Evolutionary conservation across 176 grass and related monocot genomes (phyloP), one percentile per base, ranked within the genome.

Genomic region (Chrysopogon serrulatus): DNA sequence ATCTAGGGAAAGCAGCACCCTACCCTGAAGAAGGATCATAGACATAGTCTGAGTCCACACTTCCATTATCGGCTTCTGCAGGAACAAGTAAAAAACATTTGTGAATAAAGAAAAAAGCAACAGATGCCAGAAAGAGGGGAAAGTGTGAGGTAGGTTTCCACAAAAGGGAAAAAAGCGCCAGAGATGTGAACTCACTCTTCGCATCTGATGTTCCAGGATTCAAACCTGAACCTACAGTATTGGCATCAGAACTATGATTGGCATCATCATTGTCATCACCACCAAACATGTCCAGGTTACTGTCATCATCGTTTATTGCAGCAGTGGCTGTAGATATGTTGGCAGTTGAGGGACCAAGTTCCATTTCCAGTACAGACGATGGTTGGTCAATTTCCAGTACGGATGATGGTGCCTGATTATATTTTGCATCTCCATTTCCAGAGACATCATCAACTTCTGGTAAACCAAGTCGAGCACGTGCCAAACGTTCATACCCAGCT

Each of bases 401-500:
- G 16, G 87, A 88, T 0, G 68, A 79, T 49, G 42, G 86, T 74
- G 79, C 75, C 79, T 81, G 68, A 63, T 80, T 88, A 86, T 76
- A 57, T 51, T 90, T 75, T 80, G 33, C 65, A 67, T 86, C 90
- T 74, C 65, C 65, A 67, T 86, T 88, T 74, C 65, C 90, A 87
- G 90, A 89, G 63, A 87, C 85, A 80, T 87, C 91, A 67, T 65
- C 73, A 81, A 84, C 79, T 51, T 84, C 87, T 85, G 77, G 83
- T 54, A 60, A 65, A 60, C 93, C 87, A 75, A 83, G 85, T 65
- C 86, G 81, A 90, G 87, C 91, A 89, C 81, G 72, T 14, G 78
- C 89, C 75, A 99, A 84, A 21, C 80, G 87, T 77, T 99, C 93
- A 86, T 96, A 99, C 71, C 96, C 96, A 74, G 91, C 96, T 98